phyloP scores from a whole-genome alignment of 495 filamentous ascomycete genomes.

The Xylaria telfairii region DNA sequence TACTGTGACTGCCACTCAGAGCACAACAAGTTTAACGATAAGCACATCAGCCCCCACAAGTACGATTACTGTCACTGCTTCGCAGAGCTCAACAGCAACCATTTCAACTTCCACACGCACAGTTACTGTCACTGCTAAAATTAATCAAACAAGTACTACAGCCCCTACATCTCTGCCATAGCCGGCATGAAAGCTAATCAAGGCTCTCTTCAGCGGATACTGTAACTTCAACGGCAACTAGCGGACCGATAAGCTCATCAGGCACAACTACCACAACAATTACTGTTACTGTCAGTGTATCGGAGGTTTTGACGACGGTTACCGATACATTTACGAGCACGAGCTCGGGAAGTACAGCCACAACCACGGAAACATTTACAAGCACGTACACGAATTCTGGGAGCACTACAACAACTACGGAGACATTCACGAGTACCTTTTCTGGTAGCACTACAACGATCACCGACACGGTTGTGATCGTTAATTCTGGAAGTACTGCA shows the following conservation, averaged over 20 bases:
- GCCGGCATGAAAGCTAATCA: background rate
- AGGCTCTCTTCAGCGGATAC: background rate
- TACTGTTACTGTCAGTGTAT: too few species aligned
- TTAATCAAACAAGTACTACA: slow-evolving; percentile 1
- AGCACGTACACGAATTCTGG: background rate
- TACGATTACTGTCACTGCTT: slow-evolving; percentile 1
- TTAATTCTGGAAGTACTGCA: background rate
- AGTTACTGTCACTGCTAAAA: background rate
- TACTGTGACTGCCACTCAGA: background rate
- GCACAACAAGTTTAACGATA: background rate
- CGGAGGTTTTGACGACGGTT: too few species aligned
- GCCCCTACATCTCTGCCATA: background rate
- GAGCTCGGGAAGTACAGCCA: slow-evolving; percentile 21
- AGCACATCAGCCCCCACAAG: background rate
- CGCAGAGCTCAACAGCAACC: background rate
- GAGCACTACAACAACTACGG: background rate
- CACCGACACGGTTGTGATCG: background rate
- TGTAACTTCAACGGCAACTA: slow-evolving; percentile 16
- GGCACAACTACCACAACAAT: slow-evolving; percentile 8
- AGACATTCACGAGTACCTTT: background rate
- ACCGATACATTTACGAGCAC: background rate
- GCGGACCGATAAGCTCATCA: background rate
- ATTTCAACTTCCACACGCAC: slow-evolving; percentile 4
- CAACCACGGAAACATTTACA: slow-evolving; percentile 25
- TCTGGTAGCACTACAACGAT: background rate